phyloP scores from a whole-genome alignment of 768 basidiomycete genomes.

The Arthromyces matolae region DNA sequence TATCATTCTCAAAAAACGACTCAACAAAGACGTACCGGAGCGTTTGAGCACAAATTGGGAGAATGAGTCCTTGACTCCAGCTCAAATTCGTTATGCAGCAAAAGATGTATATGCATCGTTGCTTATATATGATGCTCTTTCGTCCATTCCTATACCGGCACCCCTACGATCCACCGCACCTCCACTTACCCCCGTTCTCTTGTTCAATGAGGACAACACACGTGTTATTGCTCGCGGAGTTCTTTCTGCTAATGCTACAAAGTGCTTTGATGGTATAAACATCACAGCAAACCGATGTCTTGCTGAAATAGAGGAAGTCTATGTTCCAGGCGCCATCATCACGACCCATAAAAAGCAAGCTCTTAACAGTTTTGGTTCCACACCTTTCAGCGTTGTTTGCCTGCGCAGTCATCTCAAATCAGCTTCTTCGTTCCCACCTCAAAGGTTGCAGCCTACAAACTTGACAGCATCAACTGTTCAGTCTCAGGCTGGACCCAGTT shows the following conservation, averaged over 20 bases:
- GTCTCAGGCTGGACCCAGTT: too few species aligned
- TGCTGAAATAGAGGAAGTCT: neutral
- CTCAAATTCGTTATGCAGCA: constrained; percentile 19
- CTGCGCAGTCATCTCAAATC: neutral
- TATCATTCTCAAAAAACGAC: constrained; percentile 18
- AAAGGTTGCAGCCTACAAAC: neutral
- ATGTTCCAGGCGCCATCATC: constrained; percentile 2
- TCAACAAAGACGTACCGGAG: constrained; percentile 20
- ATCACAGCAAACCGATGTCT: neutral
- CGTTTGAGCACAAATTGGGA: constrained; percentile 20
- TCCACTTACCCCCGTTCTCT: neutral
- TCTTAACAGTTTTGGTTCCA: neutral
- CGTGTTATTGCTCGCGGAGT: neutral
- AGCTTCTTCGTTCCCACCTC: neutral
- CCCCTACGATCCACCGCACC: neutral
- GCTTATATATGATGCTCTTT: constrained; percentile 11
- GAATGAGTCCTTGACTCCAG: constrained; percentile 7
- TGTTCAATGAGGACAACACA: neutral
- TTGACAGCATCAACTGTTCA: neutral
- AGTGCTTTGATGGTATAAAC: neutral
- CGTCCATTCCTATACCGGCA: neutral
- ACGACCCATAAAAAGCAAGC: neutral
- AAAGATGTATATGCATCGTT: constrained; percentile 17
- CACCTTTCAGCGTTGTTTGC: neutral
- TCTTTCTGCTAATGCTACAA: neutral